These are phyloP conservation scores for Dryadomyces sulphureus DNA, from an alignment of 2,329 filamentous ascomycete species.

Conservation along the genomic window DNA sequence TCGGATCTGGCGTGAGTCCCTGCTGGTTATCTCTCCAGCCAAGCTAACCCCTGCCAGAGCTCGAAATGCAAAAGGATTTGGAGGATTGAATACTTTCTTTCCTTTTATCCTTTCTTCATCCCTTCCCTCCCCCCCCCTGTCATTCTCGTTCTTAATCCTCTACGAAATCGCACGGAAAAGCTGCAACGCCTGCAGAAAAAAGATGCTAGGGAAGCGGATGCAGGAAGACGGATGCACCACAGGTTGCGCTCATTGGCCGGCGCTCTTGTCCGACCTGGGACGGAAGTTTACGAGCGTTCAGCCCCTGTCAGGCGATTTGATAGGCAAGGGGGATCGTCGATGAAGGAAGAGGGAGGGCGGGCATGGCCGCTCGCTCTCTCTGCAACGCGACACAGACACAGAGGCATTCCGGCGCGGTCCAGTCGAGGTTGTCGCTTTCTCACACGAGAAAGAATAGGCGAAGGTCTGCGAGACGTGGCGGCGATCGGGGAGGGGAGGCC, in stretches of 20 bases:
- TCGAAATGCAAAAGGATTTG: constrained; percentile 12
- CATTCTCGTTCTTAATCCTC: not conserved
- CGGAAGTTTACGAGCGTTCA: not conserved
- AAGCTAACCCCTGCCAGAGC: constrained; percentile 7
- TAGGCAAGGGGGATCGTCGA: not conserved
- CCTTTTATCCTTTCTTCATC: not conserved
- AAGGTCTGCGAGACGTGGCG: not conserved
- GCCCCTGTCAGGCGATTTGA: not conserved
- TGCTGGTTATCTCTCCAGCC: not conserved
- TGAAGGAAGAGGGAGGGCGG: not conserved
- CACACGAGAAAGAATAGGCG: not conserved
- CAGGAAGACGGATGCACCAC: not conserved
- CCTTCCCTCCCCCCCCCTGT: not conserved
- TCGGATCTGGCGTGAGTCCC: constrained; percentile 47
- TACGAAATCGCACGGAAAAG: too few relatives aligned
- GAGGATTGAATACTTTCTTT: constrained; percentile 6
- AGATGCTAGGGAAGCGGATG: not conserved
- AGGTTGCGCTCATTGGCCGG: not conserved
- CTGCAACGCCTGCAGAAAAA: not conserved
- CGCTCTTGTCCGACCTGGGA: not conserved
- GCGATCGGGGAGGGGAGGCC: too few relatives aligned
- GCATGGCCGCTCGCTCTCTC: not conserved
- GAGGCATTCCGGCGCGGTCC: too few relatives aligned
- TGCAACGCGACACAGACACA: not conserved
- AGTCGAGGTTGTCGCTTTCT: too few relatives aligned